phyloP scores from a whole-genome alignment of 1,284 basidiomycete species.

The Limonomyces culmigenus region DNA sequence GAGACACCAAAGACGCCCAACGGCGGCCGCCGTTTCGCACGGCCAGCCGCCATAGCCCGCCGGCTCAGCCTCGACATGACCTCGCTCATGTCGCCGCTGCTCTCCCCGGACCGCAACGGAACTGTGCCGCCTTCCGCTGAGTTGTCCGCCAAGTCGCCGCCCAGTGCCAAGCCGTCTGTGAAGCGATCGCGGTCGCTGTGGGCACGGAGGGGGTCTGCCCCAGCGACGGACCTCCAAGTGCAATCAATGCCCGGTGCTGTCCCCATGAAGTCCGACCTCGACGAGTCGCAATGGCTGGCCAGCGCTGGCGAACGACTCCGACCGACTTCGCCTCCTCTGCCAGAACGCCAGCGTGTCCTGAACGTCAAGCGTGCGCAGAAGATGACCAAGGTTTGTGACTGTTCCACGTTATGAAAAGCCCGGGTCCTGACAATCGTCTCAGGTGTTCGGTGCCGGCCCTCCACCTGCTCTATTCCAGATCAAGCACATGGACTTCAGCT shows the following conservation, averaged over 20 bases:
- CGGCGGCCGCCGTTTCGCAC: background rate
- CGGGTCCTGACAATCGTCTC: too few relatives aligned
- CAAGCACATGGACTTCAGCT: constrained; percentile 8
- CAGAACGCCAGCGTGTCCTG: constrained; percentile 17
- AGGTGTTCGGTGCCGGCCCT: constrained; percentile 32
- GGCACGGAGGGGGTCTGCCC: background rate
- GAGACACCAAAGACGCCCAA: background rate
- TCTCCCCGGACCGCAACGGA: too few relatives aligned
- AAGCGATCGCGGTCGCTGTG: constrained; percentile 9
- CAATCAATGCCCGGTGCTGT: background rate
- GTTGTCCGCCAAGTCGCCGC: background rate
- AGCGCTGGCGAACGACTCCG: background rate
- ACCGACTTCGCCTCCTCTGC: constrained; percentile 7
- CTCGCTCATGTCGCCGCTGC: background rate
- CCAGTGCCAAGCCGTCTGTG: constrained; percentile 2
- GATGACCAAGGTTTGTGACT: constrained; percentile 24
- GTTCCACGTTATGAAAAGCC: constrained; percentile 4
- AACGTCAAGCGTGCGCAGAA: constrained; percentile 28
- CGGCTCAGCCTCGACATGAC: constrained; percentile 13
- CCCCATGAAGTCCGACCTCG: background rate
- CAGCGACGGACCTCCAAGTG: background rate
- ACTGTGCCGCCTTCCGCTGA: background rate
- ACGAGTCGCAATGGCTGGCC: background rate
- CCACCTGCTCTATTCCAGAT: constrained; percentile 18
- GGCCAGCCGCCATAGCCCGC: constrained; percentile 2